Evolutionary conservation across 306 rosid species (phyloP).

Genomic region (Castanospermum australe): DNA sequence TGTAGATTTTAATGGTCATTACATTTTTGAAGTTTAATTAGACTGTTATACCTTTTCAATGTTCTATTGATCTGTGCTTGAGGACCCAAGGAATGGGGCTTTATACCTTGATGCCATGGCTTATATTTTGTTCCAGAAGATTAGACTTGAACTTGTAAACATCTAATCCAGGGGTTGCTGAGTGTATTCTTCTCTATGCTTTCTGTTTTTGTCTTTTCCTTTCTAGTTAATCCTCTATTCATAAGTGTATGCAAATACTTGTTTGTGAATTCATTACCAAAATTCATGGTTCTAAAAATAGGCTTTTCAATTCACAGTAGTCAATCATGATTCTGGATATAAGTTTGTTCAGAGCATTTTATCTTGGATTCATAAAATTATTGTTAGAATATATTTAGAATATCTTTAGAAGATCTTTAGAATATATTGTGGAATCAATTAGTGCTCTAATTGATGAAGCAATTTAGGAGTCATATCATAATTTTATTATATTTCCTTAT

Average conservation of each 20-base stretch:
- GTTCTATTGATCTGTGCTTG: not conserved
- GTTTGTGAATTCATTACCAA: not conserved
- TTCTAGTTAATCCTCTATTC: not conserved
- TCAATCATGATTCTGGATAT: no score
- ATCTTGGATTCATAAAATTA: slow-evolving; percentile 7
- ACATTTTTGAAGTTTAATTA: not conserved
- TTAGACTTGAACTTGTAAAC: not conserved
- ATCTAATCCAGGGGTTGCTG: not conserved
- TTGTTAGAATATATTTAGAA: no score
- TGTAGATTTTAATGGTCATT: not conserved
- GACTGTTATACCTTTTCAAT: not conserved
- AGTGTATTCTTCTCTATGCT: not conserved
- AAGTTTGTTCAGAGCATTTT: no score
- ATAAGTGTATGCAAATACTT: no score
- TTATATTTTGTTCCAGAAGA: not conserved
- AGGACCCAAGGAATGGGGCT: not conserved
- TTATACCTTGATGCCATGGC: slow-evolving; percentile 2
- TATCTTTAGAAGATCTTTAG: no score
- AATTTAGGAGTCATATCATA: no score
- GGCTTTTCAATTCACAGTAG: no score
- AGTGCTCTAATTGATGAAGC: no score
- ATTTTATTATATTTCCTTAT: no score
- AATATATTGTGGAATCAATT: no score
- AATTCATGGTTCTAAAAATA: no score
- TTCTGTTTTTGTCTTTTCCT: not conserved